These are phyloP conservation scores for Phytopythium mirpurense DNA, from an alignment of 352 stramenopile genomes.

Conservation along the genomic window DNA sequence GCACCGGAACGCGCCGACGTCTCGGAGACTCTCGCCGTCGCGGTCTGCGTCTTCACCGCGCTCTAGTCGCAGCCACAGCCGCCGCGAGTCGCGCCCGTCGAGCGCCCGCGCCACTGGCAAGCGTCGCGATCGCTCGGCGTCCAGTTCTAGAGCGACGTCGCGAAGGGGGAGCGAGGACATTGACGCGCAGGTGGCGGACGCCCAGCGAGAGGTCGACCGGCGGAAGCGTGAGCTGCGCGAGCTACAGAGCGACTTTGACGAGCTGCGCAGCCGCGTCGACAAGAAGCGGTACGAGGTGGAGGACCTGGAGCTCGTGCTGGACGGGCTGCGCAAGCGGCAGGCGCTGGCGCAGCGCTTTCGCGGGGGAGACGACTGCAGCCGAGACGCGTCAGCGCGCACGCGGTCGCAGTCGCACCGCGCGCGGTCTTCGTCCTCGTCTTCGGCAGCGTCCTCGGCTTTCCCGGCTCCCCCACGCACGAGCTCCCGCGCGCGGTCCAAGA, in stretches of 20 bases:
- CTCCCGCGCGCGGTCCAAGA: constrained; percentile 22
- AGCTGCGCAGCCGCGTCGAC: constrained; percentile 36
- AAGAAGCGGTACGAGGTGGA: constrained; percentile 57
- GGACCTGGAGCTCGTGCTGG: constrained; percentile 58
- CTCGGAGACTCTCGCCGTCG: constrained; percentile 9
- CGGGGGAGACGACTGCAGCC: neutral
- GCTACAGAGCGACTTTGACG: constrained; percentile 45
- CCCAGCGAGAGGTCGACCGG: constrained; percentile 11
- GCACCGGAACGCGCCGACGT: constrained; percentile 12
- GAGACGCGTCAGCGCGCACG: neutral
- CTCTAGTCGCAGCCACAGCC: neutral
- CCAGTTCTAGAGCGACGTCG: neutral
- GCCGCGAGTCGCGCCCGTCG: neutral
- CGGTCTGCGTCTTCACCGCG: constrained; percentile 1
- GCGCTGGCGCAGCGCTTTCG: constrained; percentile 32
- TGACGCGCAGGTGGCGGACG: constrained; percentile 1
- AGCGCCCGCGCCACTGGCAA: constrained; percentile 3
- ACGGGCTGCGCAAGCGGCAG: constrained; percentile 53
- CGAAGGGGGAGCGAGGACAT: neutral
- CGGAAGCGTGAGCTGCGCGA: constrained; percentile 22
- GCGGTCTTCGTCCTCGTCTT: constrained; percentile 1
- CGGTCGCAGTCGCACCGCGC: neutral
- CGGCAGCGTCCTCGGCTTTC: neutral
- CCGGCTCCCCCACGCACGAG: too few relatives aligned
- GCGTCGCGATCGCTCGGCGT: constrained; percentile 16